These are phyloP conservation scores for Schizochytrium sp. DNA, from an alignment of 108 stramenopile species.

Conservation along the genomic window DNA sequence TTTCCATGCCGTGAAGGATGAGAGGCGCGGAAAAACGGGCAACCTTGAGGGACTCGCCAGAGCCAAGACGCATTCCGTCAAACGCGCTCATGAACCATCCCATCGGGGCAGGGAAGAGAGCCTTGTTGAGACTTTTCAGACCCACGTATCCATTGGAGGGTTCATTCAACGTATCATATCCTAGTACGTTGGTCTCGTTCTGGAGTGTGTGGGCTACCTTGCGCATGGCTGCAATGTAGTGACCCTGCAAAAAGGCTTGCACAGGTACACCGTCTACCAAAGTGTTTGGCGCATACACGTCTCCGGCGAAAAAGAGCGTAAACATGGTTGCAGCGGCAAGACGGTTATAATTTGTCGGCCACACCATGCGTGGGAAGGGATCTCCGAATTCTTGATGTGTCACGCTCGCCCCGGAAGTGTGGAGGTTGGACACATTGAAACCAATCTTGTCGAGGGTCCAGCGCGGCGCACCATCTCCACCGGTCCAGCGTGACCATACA, in stretches of 20 bases:
- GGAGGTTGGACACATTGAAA: constrained; percentile 30
- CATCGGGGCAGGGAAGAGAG: neutral
- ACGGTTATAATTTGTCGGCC: constrained; percentile 49
- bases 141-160: constrained; percentile 33
- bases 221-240: constrained; percentile 30
- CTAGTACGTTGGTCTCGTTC: constrained; percentile 39
- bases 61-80: constrained; percentile 22
- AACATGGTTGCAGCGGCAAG: constrained; percentile 47
- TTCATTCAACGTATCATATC: constrained; percentile 46
- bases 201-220: constrained; percentile 29
- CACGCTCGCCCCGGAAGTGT: constrained; percentile 23
- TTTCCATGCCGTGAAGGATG: neutral
- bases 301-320: constrained; percentile 46
- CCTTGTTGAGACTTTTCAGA: neutral
- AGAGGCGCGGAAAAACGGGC: constrained; percentile 7
- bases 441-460: constrained; percentile 42
- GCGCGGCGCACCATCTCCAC: constrained; percentile 40
- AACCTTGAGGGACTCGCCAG: neutral
- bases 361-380: constrained; percentile 32
- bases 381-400: neutral
- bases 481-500: constrained; percentile 48
- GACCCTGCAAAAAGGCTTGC: constrained; percentile 36
- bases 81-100: constrained; percentile 26
- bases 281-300: constrained; percentile 36
- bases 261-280: constrained; percentile 26